Percentiles rank a stretch among this genome's conserved stretches.
These are phyloP conservation scores for Copromyces sp. DNA, from an alignment of 495 filamentous ascomycete species.

Conservation along the genomic window DNA sequence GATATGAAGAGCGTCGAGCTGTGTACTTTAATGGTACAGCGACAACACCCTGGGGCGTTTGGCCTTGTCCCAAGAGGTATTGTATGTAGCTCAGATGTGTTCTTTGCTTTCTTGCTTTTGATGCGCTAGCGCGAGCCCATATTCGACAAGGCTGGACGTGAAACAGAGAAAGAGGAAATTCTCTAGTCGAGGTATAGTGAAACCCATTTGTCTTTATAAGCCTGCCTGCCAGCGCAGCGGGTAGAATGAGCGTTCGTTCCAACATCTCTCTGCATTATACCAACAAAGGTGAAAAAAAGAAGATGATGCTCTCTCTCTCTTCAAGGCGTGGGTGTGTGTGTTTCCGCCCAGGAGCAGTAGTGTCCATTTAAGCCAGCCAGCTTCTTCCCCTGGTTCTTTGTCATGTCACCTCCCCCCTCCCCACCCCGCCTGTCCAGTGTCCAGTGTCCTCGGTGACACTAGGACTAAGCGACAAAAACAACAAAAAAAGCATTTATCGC, in stretches of 20 bases:
- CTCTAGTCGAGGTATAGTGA: not conserved
- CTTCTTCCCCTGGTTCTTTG: not conserved
- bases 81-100: not conserved
- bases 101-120: not conserved
- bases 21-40: not conserved
- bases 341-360: not conserved
- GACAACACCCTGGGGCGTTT: too few species aligned
- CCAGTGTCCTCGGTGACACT: not conserved
- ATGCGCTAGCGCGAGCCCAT: not conserved
- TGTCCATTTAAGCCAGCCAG: not conserved
- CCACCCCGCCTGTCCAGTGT: not conserved
- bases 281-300: not conserved
- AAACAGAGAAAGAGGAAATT: not conserved
- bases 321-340: not conserved
- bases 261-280: not conserved
- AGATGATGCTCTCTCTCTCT: not conserved
- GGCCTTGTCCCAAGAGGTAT: too few species aligned
- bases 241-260: not conserved
- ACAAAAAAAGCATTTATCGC: conserved; percentile 36
- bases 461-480: not conserved
- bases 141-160: not conserved
- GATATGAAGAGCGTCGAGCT: not conserved
- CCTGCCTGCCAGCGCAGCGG: not conserved
- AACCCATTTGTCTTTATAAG: not conserved
- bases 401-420: not conserved